phyloP scores from a whole-genome alignment of 2,329 filamentous ascomycete species.

The Aspergillus sp. region DNA sequence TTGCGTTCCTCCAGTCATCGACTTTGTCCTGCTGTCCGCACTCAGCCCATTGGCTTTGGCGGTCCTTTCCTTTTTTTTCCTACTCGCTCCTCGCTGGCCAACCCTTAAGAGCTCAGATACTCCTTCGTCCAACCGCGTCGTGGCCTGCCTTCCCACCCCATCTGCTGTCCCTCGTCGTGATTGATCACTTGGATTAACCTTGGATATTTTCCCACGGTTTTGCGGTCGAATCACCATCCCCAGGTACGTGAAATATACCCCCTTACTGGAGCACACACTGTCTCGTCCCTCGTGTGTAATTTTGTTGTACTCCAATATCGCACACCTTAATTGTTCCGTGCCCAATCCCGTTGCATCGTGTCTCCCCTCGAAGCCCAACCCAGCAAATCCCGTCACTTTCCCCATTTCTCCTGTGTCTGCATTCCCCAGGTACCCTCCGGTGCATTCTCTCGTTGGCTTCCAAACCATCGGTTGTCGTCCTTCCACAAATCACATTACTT shows the following conservation, averaged over 20 bases:
- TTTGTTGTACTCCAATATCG: slow-evolving; percentile 20
- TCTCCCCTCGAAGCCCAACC: slow-evolving; percentile 12
- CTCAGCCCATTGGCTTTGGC: slow-evolving; percentile 27
- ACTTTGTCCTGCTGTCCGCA: slow-evolving; percentile 27
- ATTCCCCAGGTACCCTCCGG: slow-evolving; percentile 16
- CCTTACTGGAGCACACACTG: slow-evolving; percentile 17
- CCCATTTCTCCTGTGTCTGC: slow-evolving; percentile 14
- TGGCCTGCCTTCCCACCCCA: slow-evolving; percentile 23
- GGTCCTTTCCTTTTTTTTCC: slow-evolving; percentile 29
- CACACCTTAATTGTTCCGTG: slow-evolving; percentile 21
- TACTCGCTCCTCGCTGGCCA: slow-evolving; percentile 23
- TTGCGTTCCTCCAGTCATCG: slow-evolving; percentile 34
- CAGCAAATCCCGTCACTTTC: slow-evolving; percentile 22
- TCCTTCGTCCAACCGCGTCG: slow-evolving; percentile 28
- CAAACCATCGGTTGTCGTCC: slow-evolving; percentile 17
- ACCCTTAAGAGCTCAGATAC: slow-evolving; percentile 26
- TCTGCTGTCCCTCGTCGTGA: slow-evolving; percentile 22
- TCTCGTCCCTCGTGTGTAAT: slow-evolving; percentile 6
- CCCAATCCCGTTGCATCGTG: slow-evolving; percentile 26
- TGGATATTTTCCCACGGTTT: slow-evolving; percentile 24
- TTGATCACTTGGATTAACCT: slow-evolving; percentile 23
- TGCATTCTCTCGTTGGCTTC: slow-evolving; percentile 23
- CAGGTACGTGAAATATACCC: slow-evolving; percentile 27
- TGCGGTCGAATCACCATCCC: slow-evolving; percentile 30
- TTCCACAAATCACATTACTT: slow-evolving; percentile 25